Base-by-base conservation (phyloP, 108 stramenopile species). In the Skeletonema marinoi region DNA sequence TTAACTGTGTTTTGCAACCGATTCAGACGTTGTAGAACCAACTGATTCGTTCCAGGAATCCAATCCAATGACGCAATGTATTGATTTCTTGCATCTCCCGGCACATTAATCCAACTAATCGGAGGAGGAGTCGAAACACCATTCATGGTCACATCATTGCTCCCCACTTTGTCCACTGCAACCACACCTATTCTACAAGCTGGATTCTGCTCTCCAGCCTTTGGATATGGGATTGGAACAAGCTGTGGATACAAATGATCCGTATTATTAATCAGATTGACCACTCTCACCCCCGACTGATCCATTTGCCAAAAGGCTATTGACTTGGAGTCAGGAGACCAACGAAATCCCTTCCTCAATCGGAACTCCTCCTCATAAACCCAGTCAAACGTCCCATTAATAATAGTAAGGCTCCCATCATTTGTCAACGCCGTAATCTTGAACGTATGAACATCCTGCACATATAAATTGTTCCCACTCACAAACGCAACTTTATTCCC, bases 341-440 rank as follows among this genome's bases (percentile, higher is more conserved):
- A 80, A 25, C 73, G 51, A 46, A 80, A 80, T 3, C 79, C 79
- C 46, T 61, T 64, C n/a, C 79, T 59, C 29, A 80, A 38, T n/a
- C 79, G 79, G 32, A 80, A 80, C 19, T 80, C 79, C 54, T 80
- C 79, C 31, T 80, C 79, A 32, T 80, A 80, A 1, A 80, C 79
- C 79, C 79, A 80, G 44, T 80, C 79, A 69, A 80, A 80, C 25
- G 79, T 80, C 0, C 79, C 79, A 58, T 80, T 80, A 44, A 80
- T 80, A 13, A 70, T 65, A 0, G 67, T 73, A 13, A 32, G 36
- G 6, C 73, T 74, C 36, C 79, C 79, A 46, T 80, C 73, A 29
- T 61, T 58, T 7, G 79, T 80, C 51, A 80, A 35, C 6, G 79
- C 39, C 0, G 73, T 74, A 25, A 74, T 80, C 62, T 74, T 62